Conservation (phyloP, 768 basidiomycete genomes). For the Hysterangium stoloniferum region DNA sequence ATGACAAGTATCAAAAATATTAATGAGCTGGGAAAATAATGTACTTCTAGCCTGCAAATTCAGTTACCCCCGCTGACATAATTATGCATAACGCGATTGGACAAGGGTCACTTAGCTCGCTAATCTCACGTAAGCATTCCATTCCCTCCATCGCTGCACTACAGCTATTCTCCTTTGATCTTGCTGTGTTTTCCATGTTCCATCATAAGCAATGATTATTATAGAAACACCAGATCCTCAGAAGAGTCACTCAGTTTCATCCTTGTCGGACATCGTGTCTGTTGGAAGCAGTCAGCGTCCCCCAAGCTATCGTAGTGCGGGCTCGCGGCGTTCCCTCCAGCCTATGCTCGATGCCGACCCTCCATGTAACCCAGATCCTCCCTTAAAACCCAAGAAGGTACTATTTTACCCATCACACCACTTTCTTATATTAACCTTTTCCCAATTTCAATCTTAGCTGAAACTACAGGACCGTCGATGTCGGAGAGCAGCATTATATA, state of each 20-base stretch:
- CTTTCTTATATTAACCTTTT: neutral
- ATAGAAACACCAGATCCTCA: conserved; percentile 5
- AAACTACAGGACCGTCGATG: neutral
- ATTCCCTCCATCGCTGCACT: too few relatives aligned
- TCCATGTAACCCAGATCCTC: neutral
- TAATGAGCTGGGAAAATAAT: too few relatives aligned
- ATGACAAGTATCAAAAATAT: too few relatives aligned
- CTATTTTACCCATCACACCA: neutral
- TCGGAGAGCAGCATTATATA: conserved; percentile 4
- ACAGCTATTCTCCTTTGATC: conserved; percentile 84
- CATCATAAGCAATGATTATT: conserved; percentile 7
- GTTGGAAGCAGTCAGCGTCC: conserved; percentile 5
- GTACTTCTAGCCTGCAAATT: too few relatives aligned
- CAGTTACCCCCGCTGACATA: neutral
- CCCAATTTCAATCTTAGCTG: neutral
- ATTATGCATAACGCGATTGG: too few relatives aligned
- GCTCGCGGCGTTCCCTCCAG: conserved; percentile 5
- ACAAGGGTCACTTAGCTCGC: too few relatives aligned
- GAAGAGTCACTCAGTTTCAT: neutral
- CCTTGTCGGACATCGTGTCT: neutral
- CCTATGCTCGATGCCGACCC: conserved; percentile 7
- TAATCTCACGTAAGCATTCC: too few relatives aligned
- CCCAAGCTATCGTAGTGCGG: conserved; percentile 6
- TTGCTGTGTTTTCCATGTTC: conserved; percentile 27
- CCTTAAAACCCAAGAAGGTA: neutral